Conservation (phyloP, 768 basidiomycete species). For the Suillus fuscotomentosus region DNA sequence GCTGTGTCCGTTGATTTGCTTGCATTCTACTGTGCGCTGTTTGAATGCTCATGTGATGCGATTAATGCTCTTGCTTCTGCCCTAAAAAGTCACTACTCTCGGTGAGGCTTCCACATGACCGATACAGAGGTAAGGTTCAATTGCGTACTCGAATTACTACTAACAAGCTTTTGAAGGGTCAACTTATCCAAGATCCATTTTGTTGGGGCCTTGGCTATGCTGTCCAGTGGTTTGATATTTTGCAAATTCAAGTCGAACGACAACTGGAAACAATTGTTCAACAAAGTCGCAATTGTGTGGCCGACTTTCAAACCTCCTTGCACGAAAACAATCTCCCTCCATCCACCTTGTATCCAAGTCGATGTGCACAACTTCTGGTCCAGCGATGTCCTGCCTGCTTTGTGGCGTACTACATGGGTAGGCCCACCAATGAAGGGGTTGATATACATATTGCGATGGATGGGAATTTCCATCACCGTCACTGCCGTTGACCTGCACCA, state of each 20-base stretch:
- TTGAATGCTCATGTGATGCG: conserved; percentile 27
- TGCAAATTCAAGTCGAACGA: conserved; percentile 18
- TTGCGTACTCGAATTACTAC: conserved; percentile 2
- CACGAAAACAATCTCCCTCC: background rate
- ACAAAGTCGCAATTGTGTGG: background rate
- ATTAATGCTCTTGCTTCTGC: conserved; percentile 12
- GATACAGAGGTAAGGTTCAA: background rate
- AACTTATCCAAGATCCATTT: conserved; percentile 29
- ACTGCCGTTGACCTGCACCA: no score
- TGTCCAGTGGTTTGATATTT: conserved; percentile 29
- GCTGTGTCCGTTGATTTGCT: no score
- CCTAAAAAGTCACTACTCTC: conserved; percentile 3
- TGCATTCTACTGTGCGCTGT: no score
- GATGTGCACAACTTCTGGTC: background rate
- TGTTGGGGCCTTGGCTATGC: conserved; percentile 21
- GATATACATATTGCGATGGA: conserved; percentile 38
- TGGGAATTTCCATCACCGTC: conserved; percentile 40
- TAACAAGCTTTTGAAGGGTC: conserved; percentile 15
- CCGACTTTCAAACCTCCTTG: background rate
- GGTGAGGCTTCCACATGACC: conserved; percentile 15
- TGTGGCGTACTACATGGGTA: background rate
- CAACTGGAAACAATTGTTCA: conserved; percentile 10
- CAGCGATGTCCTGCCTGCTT: background rate
- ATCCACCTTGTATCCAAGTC: background rate
- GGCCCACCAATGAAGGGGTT: conserved; percentile 19